Conservation (phyloP, 768 basidiomycete species). For the Rhodotorula diobovata region DNA sequence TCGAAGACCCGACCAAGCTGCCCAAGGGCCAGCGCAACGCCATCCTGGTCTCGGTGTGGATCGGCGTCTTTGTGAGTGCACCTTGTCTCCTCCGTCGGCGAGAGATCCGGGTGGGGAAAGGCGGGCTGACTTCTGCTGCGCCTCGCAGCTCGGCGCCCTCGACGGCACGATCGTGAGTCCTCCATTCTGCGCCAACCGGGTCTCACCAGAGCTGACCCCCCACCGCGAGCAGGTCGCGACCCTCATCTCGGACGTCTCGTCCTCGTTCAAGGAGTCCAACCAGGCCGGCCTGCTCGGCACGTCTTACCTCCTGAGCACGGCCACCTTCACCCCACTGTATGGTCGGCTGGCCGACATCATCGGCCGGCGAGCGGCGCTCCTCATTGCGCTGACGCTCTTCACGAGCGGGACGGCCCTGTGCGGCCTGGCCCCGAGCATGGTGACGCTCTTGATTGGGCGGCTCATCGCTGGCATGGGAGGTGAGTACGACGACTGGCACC, state of each 20-base stretch:
- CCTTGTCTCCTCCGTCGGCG: not conserved
- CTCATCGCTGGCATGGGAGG: constrained; percentile 48
- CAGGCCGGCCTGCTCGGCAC: constrained; percentile 82
- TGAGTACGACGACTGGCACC: no score
- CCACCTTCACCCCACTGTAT: constrained; percentile 46
- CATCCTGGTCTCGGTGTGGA: constrained; percentile 28
- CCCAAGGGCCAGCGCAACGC: constrained; percentile 15
- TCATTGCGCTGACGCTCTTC: constrained; percentile 76
- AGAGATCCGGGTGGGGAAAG: no score
- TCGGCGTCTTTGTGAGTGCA: constrained; percentile 25
- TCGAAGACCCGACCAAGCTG: constrained; percentile 29
- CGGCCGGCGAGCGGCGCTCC: constrained; percentile 73
- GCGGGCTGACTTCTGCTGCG: not conserved
- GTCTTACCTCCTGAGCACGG: constrained; percentile 47
- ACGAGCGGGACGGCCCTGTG: constrained; percentile 80
- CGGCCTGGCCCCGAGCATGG: constrained; percentile 82
- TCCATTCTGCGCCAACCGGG: not conserved
- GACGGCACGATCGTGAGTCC: constrained; percentile 10
- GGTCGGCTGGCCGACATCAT: constrained; percentile 48
- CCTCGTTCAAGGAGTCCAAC: constrained; percentile 38
- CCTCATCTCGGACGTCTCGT: constrained; percentile 36
- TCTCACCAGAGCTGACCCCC: not conserved
- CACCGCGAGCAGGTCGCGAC: constrained; percentile 15
- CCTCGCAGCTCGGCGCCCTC: constrained; percentile 6
- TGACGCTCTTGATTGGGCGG: constrained; percentile 69